Percentiles rank a stretch among this genome's conserved stretches.
phyloP scores from a whole-genome alignment of 2,329 filamentous ascomycete genomes.

The Plenodomus biglobosus region DNA sequence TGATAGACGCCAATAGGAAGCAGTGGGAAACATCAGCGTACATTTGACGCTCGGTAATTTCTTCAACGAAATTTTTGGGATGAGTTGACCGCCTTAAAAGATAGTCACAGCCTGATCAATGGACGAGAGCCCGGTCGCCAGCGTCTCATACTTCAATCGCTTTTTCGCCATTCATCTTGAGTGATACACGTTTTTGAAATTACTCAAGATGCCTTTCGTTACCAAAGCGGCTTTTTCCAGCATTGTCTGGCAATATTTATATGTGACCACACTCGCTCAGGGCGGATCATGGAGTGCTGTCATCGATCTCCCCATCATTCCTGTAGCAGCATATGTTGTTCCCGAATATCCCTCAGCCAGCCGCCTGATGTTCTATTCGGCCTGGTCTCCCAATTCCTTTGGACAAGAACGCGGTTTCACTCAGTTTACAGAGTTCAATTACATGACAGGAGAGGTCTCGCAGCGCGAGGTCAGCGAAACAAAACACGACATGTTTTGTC shows the following conservation, averaged over 20 bases:
- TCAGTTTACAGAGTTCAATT: conserved; percentile 24
- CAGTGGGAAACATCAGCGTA: neutral
- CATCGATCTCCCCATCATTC: conserved; percentile 23
- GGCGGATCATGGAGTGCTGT: conserved; percentile 17
- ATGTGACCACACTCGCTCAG: conserved; percentile 6
- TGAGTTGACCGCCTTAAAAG: neutral
- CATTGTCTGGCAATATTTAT: neutral
- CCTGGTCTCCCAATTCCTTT: conserved; percentile 15
- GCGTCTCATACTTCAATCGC: neutral
- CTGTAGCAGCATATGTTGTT: conserved; percentile 23
- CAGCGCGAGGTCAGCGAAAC: conserved; percentile 19
- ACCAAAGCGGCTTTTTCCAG: neutral
- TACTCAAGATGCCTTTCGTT: neutral
- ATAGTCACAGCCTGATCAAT: neutral
- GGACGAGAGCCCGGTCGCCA: neutral
- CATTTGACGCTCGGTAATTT: neutral
- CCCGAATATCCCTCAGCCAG: conserved; percentile 20
- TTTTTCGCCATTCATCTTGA: neutral
- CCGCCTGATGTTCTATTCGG: conserved; percentile 22
- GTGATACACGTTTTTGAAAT: neutral
- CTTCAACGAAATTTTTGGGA: neutral
- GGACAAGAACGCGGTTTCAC: conserved; percentile 16
- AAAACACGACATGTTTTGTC: conserved; percentile 27
- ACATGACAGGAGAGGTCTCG: conserved; percentile 13
- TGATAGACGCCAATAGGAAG: neutral